phyloP scores from a whole-genome alignment of 2,329 filamentous ascomycete species.

The Neurospora crassa region DNA sequence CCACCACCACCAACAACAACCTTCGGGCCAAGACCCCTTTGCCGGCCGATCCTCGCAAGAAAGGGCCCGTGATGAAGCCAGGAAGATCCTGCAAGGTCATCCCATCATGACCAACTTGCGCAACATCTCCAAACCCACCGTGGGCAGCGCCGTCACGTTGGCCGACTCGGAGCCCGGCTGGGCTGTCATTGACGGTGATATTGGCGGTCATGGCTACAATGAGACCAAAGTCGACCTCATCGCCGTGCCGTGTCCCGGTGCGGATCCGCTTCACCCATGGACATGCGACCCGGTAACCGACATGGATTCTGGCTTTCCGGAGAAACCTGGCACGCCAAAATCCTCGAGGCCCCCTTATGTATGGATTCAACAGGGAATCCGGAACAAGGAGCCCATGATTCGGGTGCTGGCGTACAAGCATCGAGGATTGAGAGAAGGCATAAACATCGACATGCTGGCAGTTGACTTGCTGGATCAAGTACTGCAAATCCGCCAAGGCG shows the following conservation, averaged over 20 bases:
- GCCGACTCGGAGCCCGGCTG: conserved; percentile 25
- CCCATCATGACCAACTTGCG: not conserved
- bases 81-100: not conserved
- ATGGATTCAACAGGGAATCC: conserved; percentile 46
- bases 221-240: conserved; percentile 45
- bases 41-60: not conserved
- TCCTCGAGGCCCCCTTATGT: not conserved
- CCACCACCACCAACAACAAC: not conserved
- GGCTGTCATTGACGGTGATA: conserved; percentile 32
- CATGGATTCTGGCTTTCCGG: conserved; percentile 33
- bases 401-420: conserved; percentile 44
- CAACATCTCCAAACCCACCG: not conserved
- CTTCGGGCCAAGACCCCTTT: not conserved
- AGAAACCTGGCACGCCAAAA: conserved; percentile 7
- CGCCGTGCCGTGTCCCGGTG: conserved; percentile 44
- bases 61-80: not conserved
- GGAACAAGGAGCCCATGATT: conserved; percentile 36
- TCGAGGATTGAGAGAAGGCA: conserved; percentile 29
- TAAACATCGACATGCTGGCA: conserved; percentile 35
- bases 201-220: conserved; percentile 35
- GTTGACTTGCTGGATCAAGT: conserved; percentile 38
- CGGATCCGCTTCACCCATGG: conserved; percentile 44
- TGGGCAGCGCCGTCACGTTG: not conserved
- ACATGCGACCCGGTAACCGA: conserved; percentile 38
- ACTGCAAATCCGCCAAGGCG: conserved; percentile 20